A percentile compares a stretch with the other conserved stretches of the same genome.
Evolutionary conservation across 176 grass and related monocot species (phyloP).

Genomic region (Pontederia paniculata): DNA sequence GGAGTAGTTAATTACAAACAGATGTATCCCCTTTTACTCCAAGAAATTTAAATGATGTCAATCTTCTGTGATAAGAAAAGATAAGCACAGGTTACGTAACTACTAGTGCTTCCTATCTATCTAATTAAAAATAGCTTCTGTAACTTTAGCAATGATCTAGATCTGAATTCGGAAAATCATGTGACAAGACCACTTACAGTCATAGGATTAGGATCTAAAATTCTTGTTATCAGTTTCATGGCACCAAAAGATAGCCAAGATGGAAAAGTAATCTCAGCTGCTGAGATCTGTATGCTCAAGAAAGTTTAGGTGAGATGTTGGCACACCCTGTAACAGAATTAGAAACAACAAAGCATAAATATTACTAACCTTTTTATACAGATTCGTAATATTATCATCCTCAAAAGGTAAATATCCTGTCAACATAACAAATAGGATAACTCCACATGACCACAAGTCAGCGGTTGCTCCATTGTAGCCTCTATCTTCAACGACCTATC

Average conservation of each 20-base stretch:
- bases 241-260: constrained; percentile 81
- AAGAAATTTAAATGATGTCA: too few relatives aligned
- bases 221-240: constrained; percentile 68
- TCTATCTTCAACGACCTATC: constrained; percentile 79
- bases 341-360: not conserved
- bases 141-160: not conserved
- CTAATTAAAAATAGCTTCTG: not conserved
- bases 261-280: constrained; percentile 60
- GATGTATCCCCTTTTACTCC: too few relatives aligned
- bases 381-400: constrained; percentile 63
- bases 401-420: constrained; percentile 88
- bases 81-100: not conserved
- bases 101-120: not conserved
- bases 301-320: not conserved
- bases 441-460: constrained; percentile 89
- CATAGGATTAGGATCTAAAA: constrained; percentile 67
- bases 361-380: constrained; percentile 70
- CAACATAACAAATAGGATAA: constrained; percentile 79
- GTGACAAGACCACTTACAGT: constrained; percentile 37
- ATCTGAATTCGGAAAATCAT: not conserved
- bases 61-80: not conserved
- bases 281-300: constrained; percentile 48
- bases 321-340: not conserved
- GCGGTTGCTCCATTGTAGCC: constrained; percentile 87
- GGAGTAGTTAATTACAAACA: too few relatives aligned